Conservation (phyloP, 208 protist species). For the Trypanosoma rangeli region DNA sequence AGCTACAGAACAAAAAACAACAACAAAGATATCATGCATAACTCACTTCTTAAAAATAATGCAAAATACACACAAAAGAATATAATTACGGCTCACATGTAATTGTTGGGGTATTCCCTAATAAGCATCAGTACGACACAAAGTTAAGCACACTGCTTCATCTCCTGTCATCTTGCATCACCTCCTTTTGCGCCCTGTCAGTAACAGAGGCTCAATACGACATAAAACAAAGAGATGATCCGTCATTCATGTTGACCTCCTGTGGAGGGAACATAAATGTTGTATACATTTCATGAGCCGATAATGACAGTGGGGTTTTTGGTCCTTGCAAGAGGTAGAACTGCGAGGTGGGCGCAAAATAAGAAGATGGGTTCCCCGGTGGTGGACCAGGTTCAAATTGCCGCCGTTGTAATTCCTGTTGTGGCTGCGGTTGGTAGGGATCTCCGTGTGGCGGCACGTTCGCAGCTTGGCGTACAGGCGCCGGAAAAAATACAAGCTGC, state of each 20-base stretch:
- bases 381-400: not conserved
- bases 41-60: too few species aligned
- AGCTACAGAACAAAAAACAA: too few species aligned
- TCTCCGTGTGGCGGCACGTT: not conserved
- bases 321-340: not conserved
- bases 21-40: too few species aligned
- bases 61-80: too few species aligned
- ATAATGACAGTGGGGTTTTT: not conserved
- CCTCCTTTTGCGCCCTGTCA: not conserved
- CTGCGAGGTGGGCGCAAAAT: not conserved
- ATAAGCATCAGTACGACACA: too few species aligned
- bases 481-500: not conserved
- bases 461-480: not conserved
- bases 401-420: not conserved
- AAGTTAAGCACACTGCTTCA: not conserved
- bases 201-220: slow-evolving; percentile 1
- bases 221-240: slow-evolving; percentile 2
- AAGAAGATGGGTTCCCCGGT: not conserved
- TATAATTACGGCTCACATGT: too few species aligned
- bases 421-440: slow-evolving; percentile 8
- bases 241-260: not conserved
- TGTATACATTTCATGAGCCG: slow-evolving; percentile 5
- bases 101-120: too few species aligned
- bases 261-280: slow-evolving; percentile 5
- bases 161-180: not conserved